Evolutionary conservation across 73 alveolate species (phyloP).

Genomic region (Paramecium primaurelia): DNA sequence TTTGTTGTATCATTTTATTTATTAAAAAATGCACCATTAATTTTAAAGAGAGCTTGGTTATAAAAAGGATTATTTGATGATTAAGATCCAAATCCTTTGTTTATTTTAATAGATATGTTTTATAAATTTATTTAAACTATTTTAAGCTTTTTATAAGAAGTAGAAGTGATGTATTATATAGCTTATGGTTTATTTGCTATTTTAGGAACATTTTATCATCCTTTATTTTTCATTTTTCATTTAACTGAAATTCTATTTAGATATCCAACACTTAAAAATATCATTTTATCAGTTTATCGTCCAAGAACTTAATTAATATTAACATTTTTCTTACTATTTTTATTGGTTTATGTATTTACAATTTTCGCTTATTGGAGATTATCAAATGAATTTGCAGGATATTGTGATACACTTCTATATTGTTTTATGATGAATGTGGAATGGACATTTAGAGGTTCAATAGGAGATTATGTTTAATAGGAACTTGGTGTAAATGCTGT

Average conservation of each 20-base stretch:
- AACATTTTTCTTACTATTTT: constrained; percentile 86
- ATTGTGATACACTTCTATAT: constrained; percentile 77
- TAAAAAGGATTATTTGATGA: neutral
- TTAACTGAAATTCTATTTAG: constrained; percentile 87
- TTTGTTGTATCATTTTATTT: constrained; percentile 62
- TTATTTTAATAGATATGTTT: neutral
- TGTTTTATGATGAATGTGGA: constrained; percentile 85
- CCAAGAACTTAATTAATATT: constrained; percentile 84
- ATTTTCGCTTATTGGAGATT: constrained; percentile 81
- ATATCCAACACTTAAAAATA: constrained; percentile 84
- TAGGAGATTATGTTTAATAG: neutral
- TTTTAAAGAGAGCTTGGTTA: constrained; percentile 39
- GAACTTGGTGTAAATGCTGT: neutral
- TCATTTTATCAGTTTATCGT: constrained; percentile 82
- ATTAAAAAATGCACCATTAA: constrained; percentile 65
- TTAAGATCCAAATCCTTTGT: neutral
- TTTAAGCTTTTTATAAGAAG: constrained; percentile 63
- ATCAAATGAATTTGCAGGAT: constrained; percentile 79
- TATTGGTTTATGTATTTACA: constrained; percentile 85
- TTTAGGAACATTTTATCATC: constrained; percentile 81
- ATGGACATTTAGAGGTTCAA: constrained; percentile 82
- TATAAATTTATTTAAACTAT: neutral
- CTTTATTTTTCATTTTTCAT: constrained; percentile 87
- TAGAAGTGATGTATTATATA: constrained; percentile 71
- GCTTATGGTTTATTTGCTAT: constrained; percentile 85